phyloP scores from a whole-genome alignment of 306 rosid genomes.

The Castanopsis chinensis region DNA sequence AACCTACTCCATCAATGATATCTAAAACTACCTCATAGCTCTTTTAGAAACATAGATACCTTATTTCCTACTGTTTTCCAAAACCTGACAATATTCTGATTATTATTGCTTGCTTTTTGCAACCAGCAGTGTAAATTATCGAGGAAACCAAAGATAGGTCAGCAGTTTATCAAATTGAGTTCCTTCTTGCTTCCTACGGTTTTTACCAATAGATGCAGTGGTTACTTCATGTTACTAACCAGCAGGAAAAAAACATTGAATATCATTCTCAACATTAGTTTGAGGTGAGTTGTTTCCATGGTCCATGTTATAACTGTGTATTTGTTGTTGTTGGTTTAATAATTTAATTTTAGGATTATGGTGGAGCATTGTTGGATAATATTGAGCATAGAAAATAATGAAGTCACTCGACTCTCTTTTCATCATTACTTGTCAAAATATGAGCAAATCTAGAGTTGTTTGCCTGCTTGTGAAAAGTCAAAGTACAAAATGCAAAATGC shows the following conservation, averaged over 20 bases:
- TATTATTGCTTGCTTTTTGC: neutral
- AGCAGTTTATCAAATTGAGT: neutral
- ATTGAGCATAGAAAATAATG: too few species aligned
- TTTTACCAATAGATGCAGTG: neutral
- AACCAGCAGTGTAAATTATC: neutral
- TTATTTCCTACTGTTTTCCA: neutral
- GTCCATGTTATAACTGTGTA: neutral
- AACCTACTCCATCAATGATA: conserved; percentile 14
- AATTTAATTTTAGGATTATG: too few species aligned
- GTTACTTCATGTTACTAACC: neutral
- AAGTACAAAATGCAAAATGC: neutral
- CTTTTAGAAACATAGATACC: too few species aligned
- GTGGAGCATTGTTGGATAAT: too few species aligned
- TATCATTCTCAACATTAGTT: neutral
- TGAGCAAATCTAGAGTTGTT: neutral
- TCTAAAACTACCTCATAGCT: too few species aligned
- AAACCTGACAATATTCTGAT: neutral
- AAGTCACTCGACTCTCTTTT: neutral
- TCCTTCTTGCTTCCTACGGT: neutral
- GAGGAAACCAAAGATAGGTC: neutral
- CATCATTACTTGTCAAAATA: neutral
- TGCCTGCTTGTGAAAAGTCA: neutral
- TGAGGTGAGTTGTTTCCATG: neutral
- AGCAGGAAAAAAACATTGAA: neutral
- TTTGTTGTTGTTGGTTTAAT: neutral